Evolutionary conservation across 495 filamentous ascomycete species (phyloP).

Genomic region (Hypoxylon cercidicola): DNA sequence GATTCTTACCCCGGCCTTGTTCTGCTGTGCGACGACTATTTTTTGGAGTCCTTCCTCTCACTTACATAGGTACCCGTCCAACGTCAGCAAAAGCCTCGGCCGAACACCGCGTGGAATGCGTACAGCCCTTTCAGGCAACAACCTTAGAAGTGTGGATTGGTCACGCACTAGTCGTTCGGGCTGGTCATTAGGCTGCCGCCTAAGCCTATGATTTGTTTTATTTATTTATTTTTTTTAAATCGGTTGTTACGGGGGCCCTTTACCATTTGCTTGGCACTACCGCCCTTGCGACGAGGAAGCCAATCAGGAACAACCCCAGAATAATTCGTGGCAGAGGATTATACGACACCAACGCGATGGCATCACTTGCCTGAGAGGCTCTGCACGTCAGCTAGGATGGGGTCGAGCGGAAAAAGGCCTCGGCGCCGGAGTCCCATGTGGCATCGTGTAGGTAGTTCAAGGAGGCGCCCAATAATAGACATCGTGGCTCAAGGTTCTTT

Average conservation of each 20-base stretch:
- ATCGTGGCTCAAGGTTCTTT: slow-evolving; percentile 4
- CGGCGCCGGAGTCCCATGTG: slow-evolving; percentile 19
- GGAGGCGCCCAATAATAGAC: background rate
- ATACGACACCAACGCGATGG: slow-evolving; percentile 26
- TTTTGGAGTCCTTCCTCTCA: slow-evolving; percentile 7
- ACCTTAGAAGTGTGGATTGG: slow-evolving; percentile 6
- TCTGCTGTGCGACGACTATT: slow-evolving; percentile 24
- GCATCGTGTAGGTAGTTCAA: slow-evolving; percentile 13
- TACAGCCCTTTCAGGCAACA: slow-evolving; percentile 3
- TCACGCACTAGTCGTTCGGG: slow-evolving; percentile 18
- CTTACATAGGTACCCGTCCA: slow-evolving; percentile 24
- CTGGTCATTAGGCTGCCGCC: slow-evolving; percentile 24
- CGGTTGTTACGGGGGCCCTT: slow-evolving; percentile 14
- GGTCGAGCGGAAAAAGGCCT: background rate
- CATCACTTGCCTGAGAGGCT: slow-evolving; percentile 28
- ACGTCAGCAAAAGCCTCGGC: slow-evolving; percentile 34
- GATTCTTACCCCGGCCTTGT: slow-evolving; percentile 7
- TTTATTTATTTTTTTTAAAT: background rate
- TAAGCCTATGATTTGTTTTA: slow-evolving; percentile 15
- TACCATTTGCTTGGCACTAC: slow-evolving; percentile 29
- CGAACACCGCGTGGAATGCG: slow-evolving; percentile 4
- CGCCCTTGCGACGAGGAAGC: slow-evolving; percentile 15
- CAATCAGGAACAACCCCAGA: slow-evolving; percentile 22
- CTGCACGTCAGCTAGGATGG: slow-evolving; percentile 30
- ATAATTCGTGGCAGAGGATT: slow-evolving; percentile 39